Base-by-base conservation (phyloP, 148 eudicot species). In the Cornus controversa region DNA sequence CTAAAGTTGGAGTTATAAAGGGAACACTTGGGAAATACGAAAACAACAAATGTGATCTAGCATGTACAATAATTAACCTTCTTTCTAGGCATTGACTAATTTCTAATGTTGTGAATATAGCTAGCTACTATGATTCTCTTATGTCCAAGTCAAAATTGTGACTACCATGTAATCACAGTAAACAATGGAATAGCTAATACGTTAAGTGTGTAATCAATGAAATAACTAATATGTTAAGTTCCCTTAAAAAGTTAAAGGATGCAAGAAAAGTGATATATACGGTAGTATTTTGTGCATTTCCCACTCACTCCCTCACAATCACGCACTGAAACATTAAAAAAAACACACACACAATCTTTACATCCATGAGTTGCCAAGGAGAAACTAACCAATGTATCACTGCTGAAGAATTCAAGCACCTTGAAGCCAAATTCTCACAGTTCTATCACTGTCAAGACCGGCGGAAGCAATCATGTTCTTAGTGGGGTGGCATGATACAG, bases 401-500 rank as follows among this genome's bases (percentile, higher is more conserved):
- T 34, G 77, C 36, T 26, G 20, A 25, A 45, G 60, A 75, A 66
- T 47, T 82, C 78, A 84, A 11, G 70, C 63, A 63, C 87, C 89
- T 72, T 93, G 98, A 66, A 86, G 77, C 99, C 99, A 96, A 29
- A 96, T 87, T 78, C 89, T 87, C 73, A 93, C 78, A 10, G 94
- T 93, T 84, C 86, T 88, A 78, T 96, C 98, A 18, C 83, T 77
- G 27, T 90, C 87, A 69, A 96, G 92, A 25, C 90, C 93, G 5
- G 97, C 98, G 70, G 98, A 96, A 75, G 96, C 92, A 76, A 93
- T 93, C 88, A 89, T 93, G 82, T 88, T 89, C 76, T 70, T 84
- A n/a, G 68, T 82, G 1, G 99, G 98, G 81, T 93, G 96, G 84
- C 99, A 96, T 10, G 90, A 29, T 15, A 96, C 99, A 26, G 93